These are phyloP conservation scores for Oidium heveae DNA, from an alignment of 2,329 filamentous ascomycete genomes.

Conservation along the genomic window DNA sequence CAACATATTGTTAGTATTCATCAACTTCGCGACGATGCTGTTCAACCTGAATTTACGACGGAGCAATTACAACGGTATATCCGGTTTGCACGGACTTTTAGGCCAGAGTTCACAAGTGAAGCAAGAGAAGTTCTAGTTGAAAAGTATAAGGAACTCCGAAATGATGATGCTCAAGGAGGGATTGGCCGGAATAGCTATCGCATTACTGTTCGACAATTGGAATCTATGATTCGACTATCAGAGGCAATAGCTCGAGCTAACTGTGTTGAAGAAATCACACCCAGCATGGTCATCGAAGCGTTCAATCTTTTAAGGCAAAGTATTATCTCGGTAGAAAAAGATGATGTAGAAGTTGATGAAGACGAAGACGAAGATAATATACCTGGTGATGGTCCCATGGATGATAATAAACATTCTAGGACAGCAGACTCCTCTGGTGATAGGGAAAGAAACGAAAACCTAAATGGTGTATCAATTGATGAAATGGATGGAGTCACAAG, in stretches of 20 bases:
- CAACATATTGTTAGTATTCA: conserved; percentile 90
- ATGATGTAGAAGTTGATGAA: conserved; percentile 82
- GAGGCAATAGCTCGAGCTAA: conserved; percentile 98
- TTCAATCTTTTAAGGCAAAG: conserved; percentile 77
- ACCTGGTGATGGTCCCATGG: conserved; percentile 16
- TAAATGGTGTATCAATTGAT: background rate
- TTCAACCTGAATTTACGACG: conserved; percentile 82
- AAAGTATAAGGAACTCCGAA: conserved; percentile 84
- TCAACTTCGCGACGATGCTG: conserved; percentile 72
- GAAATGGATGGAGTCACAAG: conserved; percentile 2
- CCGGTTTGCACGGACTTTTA: conserved; percentile 83
- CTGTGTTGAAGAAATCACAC: conserved; percentile 71
- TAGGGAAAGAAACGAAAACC: background rate
- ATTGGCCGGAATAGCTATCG: conserved; percentile 88
- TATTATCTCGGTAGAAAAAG: conserved; percentile 94
- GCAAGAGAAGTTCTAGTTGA: conserved; percentile 67
- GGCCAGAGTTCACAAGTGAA: conserved; percentile 72
- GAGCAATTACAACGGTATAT: conserved; percentile 95
- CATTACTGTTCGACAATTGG: conserved; percentile 87
- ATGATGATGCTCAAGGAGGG: conserved; percentile 82
- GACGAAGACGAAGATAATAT: conserved; percentile 33
- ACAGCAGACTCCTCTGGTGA: background rate
- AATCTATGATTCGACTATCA: conserved; percentile 81
- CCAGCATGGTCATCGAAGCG: conserved; percentile 71
- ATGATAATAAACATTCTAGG: background rate